A percentile compares a stretch with the other conserved stretches of the same genome.
phyloP scores from a whole-genome alignment of 208 protist species.

The Angomonas ambiguus region DNA sequence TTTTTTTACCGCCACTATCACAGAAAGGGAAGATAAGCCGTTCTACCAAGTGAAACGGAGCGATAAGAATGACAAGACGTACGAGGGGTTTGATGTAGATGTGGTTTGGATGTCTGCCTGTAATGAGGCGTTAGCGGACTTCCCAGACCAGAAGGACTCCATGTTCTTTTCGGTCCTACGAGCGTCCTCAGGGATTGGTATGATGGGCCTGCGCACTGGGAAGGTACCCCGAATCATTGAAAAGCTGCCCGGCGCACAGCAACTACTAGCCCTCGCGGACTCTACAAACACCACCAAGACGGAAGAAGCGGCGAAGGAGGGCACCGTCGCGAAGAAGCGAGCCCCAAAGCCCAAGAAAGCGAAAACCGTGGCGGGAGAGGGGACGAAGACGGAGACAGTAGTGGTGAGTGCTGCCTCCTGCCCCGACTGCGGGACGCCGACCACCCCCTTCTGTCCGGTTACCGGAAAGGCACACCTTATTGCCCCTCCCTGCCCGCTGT shows the following conservation, averaged over 20 bases:
- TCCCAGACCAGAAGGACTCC: slow-evolving; percentile 17
- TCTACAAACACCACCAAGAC: neutral
- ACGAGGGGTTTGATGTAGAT: slow-evolving; percentile 24
- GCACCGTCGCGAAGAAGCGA: neutral
- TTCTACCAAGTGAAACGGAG: slow-evolving; percentile 54
- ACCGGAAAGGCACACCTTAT: slow-evolving; percentile 44
- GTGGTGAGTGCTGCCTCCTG: slow-evolving; percentile 15
- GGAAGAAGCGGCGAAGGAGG: neutral
- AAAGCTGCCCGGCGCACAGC: neutral
- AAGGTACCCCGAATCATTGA: neutral
- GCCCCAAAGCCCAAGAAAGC: slow-evolving; percentile 2
- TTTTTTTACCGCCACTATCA: slow-evolving; percentile 47
- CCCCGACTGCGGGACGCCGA: slow-evolving; percentile 45
- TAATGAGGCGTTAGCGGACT: slow-evolving; percentile 43
- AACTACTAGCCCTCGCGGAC: neutral
- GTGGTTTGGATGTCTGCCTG: slow-evolving; percentile 51
- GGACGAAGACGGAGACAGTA: neutral
- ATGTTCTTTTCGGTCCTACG: neutral
- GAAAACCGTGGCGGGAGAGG: neutral
- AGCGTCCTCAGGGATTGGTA: neutral
- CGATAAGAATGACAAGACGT: slow-evolving; percentile 40
- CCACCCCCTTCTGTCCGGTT: slow-evolving; percentile 54
- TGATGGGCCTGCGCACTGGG: neutral
- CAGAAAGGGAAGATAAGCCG: slow-evolving; percentile 15
- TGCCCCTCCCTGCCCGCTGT: slow-evolving; percentile 29